Evolutionary conservation across 1,284 basidiomycete genomes (phyloP).

Genomic region (Sanguinoderma infundibulare): DNA sequence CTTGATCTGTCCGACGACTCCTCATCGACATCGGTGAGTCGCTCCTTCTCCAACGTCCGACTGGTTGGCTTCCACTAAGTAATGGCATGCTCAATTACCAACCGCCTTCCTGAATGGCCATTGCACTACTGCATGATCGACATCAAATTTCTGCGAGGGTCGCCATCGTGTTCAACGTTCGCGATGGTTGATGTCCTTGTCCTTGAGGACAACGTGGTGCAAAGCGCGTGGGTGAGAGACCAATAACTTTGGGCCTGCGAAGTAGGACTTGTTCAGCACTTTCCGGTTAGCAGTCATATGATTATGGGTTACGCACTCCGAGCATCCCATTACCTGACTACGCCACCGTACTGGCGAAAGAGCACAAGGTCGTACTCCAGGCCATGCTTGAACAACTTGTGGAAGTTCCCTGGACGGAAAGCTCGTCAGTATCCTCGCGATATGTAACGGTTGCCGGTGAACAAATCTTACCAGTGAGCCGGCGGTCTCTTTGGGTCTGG

Average conservation of each 20-base stretch:
- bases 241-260: slow-evolving; percentile 40
- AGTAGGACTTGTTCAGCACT: not conserved
- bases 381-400: slow-evolving; percentile 24
- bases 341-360: slow-evolving; percentile 35
- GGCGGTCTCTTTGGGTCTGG: no score
- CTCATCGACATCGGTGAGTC: slow-evolving; percentile 28
- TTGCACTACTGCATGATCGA: slow-evolving; percentile 29
- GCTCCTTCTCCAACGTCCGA: slow-evolving; percentile 22
- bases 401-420: slow-evolving; percentile 21
- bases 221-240: slow-evolving; percentile 38
- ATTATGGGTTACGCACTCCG: slow-evolving; percentile 33
- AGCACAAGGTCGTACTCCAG: slow-evolving; percentile 25
- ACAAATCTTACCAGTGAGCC: no score
- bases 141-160: slow-evolving; percentile 39
- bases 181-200: slow-evolving; percentile 29
- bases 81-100: not conserved
- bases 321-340: slow-evolving; percentile 40
- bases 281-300: no score
- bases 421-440: no score
- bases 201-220: slow-evolving; percentile 28
- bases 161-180: slow-evolving; percentile 46
- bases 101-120: not conserved
- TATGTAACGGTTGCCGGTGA: no score
- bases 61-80: slow-evolving; percentile 29
- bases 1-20: slow-evolving; percentile 32